phyloP scores from a whole-genome alignment of 495 filamentous ascomycete species.

The Aspergillus mulundensis region DNA sequence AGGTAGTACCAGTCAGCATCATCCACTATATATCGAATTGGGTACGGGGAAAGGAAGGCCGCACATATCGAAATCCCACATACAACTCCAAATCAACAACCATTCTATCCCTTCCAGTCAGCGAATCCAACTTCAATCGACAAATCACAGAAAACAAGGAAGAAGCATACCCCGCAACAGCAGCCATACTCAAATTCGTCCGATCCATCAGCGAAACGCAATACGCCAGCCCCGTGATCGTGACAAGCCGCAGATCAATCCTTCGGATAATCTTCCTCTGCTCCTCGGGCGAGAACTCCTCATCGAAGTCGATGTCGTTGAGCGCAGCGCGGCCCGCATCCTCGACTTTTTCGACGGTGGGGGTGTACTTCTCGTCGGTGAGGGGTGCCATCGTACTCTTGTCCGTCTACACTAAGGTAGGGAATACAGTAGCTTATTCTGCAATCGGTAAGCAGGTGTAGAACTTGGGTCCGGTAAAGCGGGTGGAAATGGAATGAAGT shows the following conservation, averaged over 20 bases:
- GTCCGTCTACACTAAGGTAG: background rate
- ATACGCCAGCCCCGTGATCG: slow-evolving; percentile 62
- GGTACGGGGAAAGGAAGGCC: background rate
- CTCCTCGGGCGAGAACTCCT: slow-evolving; percentile 34
- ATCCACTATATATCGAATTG: background rate
- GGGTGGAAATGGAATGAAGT: background rate
- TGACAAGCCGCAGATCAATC: slow-evolving; percentile 60
- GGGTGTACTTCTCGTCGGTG: slow-evolving; percentile 23
- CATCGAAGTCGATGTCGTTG: slow-evolving; percentile 24
- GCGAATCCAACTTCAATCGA: background rate
- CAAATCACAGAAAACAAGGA: no score
- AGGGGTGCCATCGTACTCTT: slow-evolving; percentile 12
- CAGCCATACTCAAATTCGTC: slow-evolving; percentile 61
- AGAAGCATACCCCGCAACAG: slow-evolving; percentile 51
- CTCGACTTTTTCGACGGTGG: slow-evolving; percentile 27
- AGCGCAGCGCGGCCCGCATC: slow-evolving; percentile 20
- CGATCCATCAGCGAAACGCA: slow-evolving; percentile 65
- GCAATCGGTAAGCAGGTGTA: no score
- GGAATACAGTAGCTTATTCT: no score
- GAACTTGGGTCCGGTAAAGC: no score
- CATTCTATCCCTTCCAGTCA: slow-evolving; percentile 34
- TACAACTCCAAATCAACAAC: slow-evolving; percentile 46
- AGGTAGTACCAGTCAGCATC: slow-evolving; percentile 5
- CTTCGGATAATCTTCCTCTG: slow-evolving; percentile 51
- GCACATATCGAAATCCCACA: slow-evolving; percentile 39